A percentile compares a stretch with the other conserved stretches of the same genome.
Conservation (phyloP, 306 rosid species). For the Vigna nakashimae region DNA sequence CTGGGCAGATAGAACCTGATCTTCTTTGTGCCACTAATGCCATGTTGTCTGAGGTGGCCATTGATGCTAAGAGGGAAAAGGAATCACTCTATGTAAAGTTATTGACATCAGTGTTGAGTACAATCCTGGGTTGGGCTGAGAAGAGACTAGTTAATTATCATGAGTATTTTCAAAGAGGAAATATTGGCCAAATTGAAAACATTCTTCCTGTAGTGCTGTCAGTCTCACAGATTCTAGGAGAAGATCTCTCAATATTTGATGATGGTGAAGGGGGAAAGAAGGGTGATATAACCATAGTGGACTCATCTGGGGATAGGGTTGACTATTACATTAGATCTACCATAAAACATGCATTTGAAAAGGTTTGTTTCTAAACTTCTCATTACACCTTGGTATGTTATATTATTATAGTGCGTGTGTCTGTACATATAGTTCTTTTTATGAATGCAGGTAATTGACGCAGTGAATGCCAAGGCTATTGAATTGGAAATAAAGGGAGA, state of each 20-base stretch:
- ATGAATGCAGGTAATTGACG: slow-evolving; percentile 60
- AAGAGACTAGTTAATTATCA: slow-evolving; percentile 74
- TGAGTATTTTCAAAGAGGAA: slow-evolving; percentile 74
- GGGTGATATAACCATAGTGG: slow-evolving; percentile 64
- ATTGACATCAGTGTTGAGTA: slow-evolving; percentile 65
- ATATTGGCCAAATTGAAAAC: slow-evolving; percentile 68
- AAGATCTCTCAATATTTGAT: slow-evolving; percentile 66
- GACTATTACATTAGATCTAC: slow-evolving; percentile 74
- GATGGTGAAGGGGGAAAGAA: slow-evolving; percentile 56
- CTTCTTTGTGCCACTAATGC: slow-evolving; percentile 82
- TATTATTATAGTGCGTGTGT: neutral
- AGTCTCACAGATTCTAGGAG: slow-evolving; percentile 77
- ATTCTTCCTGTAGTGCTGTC: slow-evolving; percentile 80
- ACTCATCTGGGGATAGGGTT: slow-evolving; percentile 71
- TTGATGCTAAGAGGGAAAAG: slow-evolving; percentile 72
- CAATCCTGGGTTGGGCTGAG: slow-evolving; percentile 84
- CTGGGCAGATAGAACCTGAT: slow-evolving; percentile 78
- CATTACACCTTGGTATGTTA: neutral
- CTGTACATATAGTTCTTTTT: neutral
- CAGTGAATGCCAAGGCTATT: slow-evolving; percentile 46
- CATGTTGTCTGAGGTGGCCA: slow-evolving; percentile 80
- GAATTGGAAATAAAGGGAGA: slow-evolving; percentile 56
- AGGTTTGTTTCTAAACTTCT: slow-evolving; percentile 54
- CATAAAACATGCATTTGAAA: slow-evolving; percentile 65
- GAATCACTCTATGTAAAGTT: slow-evolving; percentile 66